Conservation (phyloP, 2,329 filamentous ascomycete species). For the Rhinocladiella similis region DNA sequence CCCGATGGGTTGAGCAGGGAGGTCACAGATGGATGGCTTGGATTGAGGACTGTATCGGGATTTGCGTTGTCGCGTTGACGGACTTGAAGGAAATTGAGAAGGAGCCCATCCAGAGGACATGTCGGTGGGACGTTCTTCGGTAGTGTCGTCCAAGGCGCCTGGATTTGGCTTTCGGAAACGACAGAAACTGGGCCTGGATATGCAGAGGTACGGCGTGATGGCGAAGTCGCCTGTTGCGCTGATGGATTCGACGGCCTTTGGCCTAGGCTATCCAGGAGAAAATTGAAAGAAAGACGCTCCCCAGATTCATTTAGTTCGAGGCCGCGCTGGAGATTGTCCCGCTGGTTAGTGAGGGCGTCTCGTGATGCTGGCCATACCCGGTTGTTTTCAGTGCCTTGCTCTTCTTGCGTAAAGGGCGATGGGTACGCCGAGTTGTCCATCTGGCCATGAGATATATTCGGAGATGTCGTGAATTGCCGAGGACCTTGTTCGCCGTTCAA, state of each 20-base stretch:
- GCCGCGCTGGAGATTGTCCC: constrained; percentile 41
- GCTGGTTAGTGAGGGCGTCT: constrained; percentile 45
- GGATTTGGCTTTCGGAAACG: constrained; percentile 27
- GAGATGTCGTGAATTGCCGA: constrained; percentile 33
- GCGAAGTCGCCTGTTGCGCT: constrained; percentile 7
- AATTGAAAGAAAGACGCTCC: constrained; percentile 71
- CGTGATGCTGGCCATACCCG: constrained; percentile 19
- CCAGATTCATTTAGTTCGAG: constrained; percentile 58
- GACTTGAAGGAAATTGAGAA: constrained; percentile 75
- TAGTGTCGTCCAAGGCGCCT: constrained; percentile 40
- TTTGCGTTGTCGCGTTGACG: constrained; percentile 64
- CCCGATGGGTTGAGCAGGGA: constrained; percentile 68
- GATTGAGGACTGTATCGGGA: constrained; percentile 67
- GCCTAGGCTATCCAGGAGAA: constrained; percentile 65
- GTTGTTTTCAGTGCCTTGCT: constrained; percentile 5
- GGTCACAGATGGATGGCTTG: constrained; percentile 76
- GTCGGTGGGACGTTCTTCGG: constrained; percentile 66
- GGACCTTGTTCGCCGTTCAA: constrained; percentile 32
- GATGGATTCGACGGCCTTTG: constrained; percentile 50
- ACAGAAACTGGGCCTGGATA: constrained; percentile 24
- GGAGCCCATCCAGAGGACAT: constrained; percentile 74
- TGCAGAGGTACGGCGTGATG: constrained; percentile 16
- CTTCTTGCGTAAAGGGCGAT: constrained; percentile 10
- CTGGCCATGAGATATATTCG: constrained; percentile 23
- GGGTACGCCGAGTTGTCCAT: constrained; percentile 11